Evolutionary conservation across 345 rosid genomes (phyloP).

Genomic region (Citrus cavaleriei): DNA sequence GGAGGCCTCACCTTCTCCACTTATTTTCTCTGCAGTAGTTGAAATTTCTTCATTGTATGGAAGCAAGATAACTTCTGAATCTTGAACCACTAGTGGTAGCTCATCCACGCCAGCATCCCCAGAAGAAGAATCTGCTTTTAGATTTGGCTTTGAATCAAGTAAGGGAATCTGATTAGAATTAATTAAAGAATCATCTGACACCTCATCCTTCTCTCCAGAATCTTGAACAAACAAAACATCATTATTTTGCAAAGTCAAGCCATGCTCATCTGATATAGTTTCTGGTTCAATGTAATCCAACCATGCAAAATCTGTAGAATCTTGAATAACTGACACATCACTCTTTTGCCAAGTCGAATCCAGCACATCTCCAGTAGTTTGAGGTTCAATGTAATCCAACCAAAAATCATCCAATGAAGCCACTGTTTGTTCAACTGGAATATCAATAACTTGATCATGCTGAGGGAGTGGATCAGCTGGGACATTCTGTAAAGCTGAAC

Average conservation of each 20-base stretch:
- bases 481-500: slow-evolving; percentile 27
- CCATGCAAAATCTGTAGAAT: slow-evolving; percentile 34
- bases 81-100: slow-evolving; percentile 54
- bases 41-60: slow-evolving; percentile 65
- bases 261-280: slow-evolving; percentile 33
- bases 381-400: slow-evolving; percentile 49
- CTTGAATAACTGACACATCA: slow-evolving; percentile 8
- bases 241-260: slow-evolving; percentile 31
- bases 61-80: slow-evolving; percentile 69
- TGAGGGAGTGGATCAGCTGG: slow-evolving; percentile 23
- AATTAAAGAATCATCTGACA: slow-evolving; percentile 23
- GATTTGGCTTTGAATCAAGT: slow-evolving; percentile 29
- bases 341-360: slow-evolving; percentile 32
- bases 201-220: slow-evolving; percentile 14
- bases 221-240: slow-evolving; percentile 25
- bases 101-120: slow-evolving; percentile 68
- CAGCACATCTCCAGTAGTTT: slow-evolving; percentile 33
- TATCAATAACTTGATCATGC: slow-evolving; percentile 31
- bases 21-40: slow-evolving; percentile 21
- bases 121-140: slow-evolving; percentile 41
- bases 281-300: slow-evolving; percentile 47
- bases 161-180: slow-evolving; percentile 31
- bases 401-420: slow-evolving; percentile 29
- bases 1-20: slow-evolving; percentile 48
- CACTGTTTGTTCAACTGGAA: slow-evolving; percentile 24